phyloP scores from a whole-genome alignment of 2,329 filamentous ascomycete species.

The Polytolypa hystricis region DNA sequence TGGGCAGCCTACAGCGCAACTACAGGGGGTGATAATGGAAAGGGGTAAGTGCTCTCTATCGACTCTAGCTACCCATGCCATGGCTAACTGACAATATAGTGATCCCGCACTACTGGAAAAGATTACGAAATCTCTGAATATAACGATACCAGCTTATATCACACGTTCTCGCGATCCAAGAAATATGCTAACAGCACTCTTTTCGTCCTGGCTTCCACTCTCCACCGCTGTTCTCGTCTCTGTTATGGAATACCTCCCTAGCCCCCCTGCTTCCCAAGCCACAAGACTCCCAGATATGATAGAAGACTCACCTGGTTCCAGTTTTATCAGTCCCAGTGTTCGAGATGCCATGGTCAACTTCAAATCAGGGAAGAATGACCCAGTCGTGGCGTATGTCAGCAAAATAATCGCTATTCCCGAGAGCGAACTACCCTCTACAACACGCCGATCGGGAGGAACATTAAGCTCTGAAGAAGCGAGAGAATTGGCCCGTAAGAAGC shows the following conservation, averaged over 20 bases:
- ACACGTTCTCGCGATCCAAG: slow-evolving; percentile 73
- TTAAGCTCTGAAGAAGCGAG: slow-evolving; percentile 83
- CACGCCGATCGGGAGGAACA: slow-evolving; percentile 56
- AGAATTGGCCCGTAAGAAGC: slow-evolving; percentile 76
- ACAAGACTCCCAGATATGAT: slow-evolving; percentile 70
- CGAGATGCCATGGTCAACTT: slow-evolving; percentile 76
- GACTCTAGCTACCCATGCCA: neutral
- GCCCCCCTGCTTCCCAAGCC: slow-evolving; percentile 68
- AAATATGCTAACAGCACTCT: slow-evolving; percentile 73
- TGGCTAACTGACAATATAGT: slow-evolving; percentile 21
- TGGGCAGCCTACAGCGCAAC: slow-evolving; percentile 95
- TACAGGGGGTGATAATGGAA: slow-evolving; percentile 67
- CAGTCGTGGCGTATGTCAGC: slow-evolving; percentile 88
- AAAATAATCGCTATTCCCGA: slow-evolving; percentile 96
- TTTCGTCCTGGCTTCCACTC: slow-evolving; percentile 80
- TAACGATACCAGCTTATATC: slow-evolving; percentile 76
- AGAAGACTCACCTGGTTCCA: slow-evolving; percentile 64
- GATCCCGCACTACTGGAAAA: slow-evolving; percentile 78
- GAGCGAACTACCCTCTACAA: slow-evolving; percentile 78
- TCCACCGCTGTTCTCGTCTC: slow-evolving; percentile 89
- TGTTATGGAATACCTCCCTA: slow-evolving; percentile 83
- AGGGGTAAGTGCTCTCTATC: slow-evolving; percentile 49
- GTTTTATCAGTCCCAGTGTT: slow-evolving; percentile 56
- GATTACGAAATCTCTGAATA: slow-evolving; percentile 80
- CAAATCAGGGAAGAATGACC: slow-evolving; percentile 56